Percentiles rank a stretch among this genome's conserved stretches.
Evolutionary conservation across 1,284 basidiomycete species (phyloP).

Genomic region (Melampsora americana): DNA sequence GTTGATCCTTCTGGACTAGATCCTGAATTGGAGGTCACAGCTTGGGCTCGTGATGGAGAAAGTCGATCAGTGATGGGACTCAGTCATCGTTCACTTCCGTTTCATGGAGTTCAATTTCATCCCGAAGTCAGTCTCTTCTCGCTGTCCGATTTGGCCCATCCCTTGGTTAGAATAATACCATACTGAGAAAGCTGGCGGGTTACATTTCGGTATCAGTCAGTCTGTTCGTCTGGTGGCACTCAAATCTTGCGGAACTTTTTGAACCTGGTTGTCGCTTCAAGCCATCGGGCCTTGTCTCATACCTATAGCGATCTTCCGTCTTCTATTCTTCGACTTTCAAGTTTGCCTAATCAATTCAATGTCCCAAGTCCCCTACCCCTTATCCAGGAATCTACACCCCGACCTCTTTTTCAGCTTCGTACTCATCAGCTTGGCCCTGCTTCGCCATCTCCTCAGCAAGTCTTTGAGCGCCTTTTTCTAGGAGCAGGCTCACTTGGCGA

Average conservation of each 20-base stretch:
- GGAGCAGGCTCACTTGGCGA: neutral
- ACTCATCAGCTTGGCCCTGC: slow-evolving; percentile 16
- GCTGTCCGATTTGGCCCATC: neutral
- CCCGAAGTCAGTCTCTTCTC: slow-evolving; percentile 67
- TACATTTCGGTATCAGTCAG: slow-evolving; percentile 8
- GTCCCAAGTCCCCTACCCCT: neutral
- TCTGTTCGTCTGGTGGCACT: slow-evolving; percentile 19
- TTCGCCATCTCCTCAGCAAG: slow-evolving; percentile 2
- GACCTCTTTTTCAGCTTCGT: slow-evolving; percentile 15
- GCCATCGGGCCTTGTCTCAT: neutral
- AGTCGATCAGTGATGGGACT: slow-evolving; percentile 53
- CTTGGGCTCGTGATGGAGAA: slow-evolving; percentile 54
- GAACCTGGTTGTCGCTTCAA: slow-evolving; percentile 16
- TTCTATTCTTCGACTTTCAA: slow-evolving; percentile 5
- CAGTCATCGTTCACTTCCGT: slow-evolving; percentile 66
- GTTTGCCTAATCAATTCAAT: slow-evolving; percentile 22
- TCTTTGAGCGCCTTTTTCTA: slow-evolving; percentile 16
- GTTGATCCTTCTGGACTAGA: slow-evolving; percentile 57
- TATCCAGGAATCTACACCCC: neutral
- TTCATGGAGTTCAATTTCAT: slow-evolving; percentile 95
- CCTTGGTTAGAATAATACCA: neutral
- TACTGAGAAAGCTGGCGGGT: neutral
- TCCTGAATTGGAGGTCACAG: slow-evolving; percentile 57
- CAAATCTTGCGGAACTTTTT: slow-evolving; percentile 34
- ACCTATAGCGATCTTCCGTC: neutral